Evolutionary conservation across 306 rosid species (phyloP), one percentile per base, ranked within the genome.

Genomic region (Quercus dentata): DNA sequence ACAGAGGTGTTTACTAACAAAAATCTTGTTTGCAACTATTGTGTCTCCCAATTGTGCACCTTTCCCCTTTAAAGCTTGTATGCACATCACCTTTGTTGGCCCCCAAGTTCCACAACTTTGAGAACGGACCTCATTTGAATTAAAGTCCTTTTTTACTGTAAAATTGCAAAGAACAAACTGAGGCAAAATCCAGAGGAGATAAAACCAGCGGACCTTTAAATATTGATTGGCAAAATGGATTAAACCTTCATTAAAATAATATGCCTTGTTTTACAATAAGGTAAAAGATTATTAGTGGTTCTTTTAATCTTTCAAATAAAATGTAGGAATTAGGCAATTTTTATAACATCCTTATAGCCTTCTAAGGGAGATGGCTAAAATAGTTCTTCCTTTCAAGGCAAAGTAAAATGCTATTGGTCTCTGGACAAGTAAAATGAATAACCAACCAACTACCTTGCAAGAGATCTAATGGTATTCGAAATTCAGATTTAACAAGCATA

Each of bases 51-150:
- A 28, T 28, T 97, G 84, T 51, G 98, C 97, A 64, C 97, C 97
- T 82, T 88, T 90, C 88, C 84, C 88, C 71, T 91, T 88, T 88
- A 94, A 75, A 11, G 97, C 90, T 77, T 91, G 97, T 74, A 91
- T 94, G 88, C 97, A 91, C 99, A 90, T 94, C 79, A 94, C 95
- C 85, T 87, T 91, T 76, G 91, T 92, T 2, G 23, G 99, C 97
- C 30, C 97, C 44, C 70, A 94, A 92, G 69, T 94, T 94, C 97
- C 56, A 89, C 95, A 55, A 94, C 99, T 89, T 92, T 91, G 69
- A 94, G 97, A 77, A 91, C 88, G 17, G 92, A 92, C 75, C 97
- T 83, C 97, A 94, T 91, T 80, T 92, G 97, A 51, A 92, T 87
- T 87, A 92, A 92, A 63, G 89, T 90, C 67, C 97, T 91, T 46